These are phyloP conservation scores for Friedmanniomyces simplex DNA, from an alignment of 495 filamentous ascomycete species.

Conservation along the genomic window DNA sequence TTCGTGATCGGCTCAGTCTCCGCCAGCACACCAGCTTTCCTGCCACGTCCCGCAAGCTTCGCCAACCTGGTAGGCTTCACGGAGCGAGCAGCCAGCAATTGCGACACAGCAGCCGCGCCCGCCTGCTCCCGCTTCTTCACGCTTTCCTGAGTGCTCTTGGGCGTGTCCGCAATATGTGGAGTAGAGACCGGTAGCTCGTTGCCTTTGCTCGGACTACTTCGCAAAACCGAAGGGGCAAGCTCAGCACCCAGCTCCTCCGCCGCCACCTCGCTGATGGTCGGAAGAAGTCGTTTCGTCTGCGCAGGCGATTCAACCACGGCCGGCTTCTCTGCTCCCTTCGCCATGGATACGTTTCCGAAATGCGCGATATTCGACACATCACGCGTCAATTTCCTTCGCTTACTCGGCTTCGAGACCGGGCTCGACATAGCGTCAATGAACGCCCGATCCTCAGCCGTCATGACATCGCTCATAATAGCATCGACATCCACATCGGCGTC, in stretches of 20 bases:
- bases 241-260: neutral
- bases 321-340: neutral
- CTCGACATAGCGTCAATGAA: slow-evolving; percentile 15
- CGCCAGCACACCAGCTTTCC: neutral
- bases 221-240: neutral
- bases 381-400: slow-evolving; percentile 10
- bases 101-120: slow-evolving; percentile 15
- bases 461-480: slow-evolving; percentile 21
- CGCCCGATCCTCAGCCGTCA: slow-evolving; percentile 22
- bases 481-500: slow-evolving; percentile 20
- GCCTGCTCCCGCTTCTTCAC: slow-evolving; percentile 18
- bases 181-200: slow-evolving; percentile 9
- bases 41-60: neutral
- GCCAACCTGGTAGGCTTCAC: neutral
- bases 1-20: neutral
- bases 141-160: slow-evolving; percentile 20
- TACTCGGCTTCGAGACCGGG: slow-evolving; percentile 2
- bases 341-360: neutral
- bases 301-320: neutral
- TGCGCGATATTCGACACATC: neutral
- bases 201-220: slow-evolving; percentile 14
- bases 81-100: slow-evolving; percentile 9
- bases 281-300: neutral
- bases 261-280: neutral
- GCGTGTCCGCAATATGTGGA: neutral